A percentile compares a stretch with the other conserved stretches of the same genome.
Evolutionary conservation across 2,329 filamentous ascomycete genomes (phyloP).

Genomic region (Botrytis medusae): DNA sequence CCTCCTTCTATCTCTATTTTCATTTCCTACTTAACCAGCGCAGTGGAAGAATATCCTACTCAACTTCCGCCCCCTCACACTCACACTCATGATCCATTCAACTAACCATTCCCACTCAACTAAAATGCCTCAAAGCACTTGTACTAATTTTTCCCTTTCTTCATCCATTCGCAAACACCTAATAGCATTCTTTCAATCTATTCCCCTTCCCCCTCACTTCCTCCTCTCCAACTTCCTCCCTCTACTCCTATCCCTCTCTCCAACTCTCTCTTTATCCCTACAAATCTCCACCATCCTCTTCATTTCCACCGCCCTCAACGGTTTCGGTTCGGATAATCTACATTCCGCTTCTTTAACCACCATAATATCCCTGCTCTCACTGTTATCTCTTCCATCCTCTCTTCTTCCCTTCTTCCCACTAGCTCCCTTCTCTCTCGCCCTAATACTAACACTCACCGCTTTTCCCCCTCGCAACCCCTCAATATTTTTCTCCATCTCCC

Average conservation of each 20-base stretch:
- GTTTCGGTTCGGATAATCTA: constrained; percentile 36
- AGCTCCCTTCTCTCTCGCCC: neutral
- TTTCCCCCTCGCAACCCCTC: neutral
- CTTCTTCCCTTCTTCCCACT: neutral
- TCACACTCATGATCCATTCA: neutral
- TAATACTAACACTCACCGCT: neutral
- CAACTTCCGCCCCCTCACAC: neutral
- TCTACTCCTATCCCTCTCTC: constrained; percentile 26
- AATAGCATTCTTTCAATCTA: neutral
- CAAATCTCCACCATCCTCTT: constrained; percentile 37
- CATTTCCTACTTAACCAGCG: neutral
- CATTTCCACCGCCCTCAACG: constrained; percentile 35
- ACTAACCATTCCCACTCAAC: neutral
- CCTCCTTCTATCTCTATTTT: neutral
- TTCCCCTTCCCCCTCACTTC: neutral
- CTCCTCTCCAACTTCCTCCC: neutral
- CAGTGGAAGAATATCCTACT: constrained; percentile 1
- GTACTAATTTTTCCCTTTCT: neutral
- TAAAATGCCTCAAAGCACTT: neutral
- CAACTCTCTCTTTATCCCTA: constrained; percentile 26
- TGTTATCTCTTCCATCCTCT: neutral
- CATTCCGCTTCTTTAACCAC: constrained; percentile 38
- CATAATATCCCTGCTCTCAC: constrained; percentile 24
- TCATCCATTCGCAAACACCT: neutral
- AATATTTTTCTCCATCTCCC: neutral